Evolutionary conservation across 2,329 filamentous ascomycete species (phyloP).

Genomic region (Elsinoe arachidis): DNA sequence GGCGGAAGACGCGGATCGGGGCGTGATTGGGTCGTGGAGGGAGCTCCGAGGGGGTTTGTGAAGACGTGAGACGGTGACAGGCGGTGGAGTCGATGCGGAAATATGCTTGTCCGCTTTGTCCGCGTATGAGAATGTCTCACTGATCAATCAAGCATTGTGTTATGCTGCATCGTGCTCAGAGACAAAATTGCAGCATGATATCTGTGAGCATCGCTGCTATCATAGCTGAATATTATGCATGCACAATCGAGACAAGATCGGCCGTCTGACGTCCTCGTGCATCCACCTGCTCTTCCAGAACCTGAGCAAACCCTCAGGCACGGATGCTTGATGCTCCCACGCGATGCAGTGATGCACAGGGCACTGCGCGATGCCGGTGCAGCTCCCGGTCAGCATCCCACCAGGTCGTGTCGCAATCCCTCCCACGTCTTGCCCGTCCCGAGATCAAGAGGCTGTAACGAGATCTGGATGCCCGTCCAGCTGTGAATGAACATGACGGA

Average conservation of each 20-base stretch:
- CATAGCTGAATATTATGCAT: not conserved
- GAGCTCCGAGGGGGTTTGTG: not conserved
- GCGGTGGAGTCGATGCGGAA: not conserved
- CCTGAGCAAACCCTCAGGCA: constrained; percentile 7
- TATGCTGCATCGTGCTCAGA: no score
- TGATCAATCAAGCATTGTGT: no score
- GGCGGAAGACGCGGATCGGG: not conserved
- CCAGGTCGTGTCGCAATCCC: not conserved
- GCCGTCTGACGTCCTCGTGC: not conserved
- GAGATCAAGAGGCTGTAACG: not conserved
- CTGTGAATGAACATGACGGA: not conserved
- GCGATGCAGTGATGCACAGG: not conserved
- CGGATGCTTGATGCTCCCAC: not conserved
- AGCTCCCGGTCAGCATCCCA: not conserved
- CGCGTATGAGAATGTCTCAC: no score
- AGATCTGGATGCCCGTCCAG: not conserved
- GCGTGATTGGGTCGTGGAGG: not conserved
- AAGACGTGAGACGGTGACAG: not conserved
- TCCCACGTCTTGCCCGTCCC: not conserved
- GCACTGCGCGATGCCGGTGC: not conserved
- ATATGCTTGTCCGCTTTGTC: no score
- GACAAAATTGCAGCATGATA: no score
- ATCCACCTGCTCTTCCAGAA: not conserved
- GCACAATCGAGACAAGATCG: not conserved
- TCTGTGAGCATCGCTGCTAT: no score